phyloP scores from a whole-genome alignment of 768 basidiomycete genomes.

The Phylloporus sp. region DNA sequence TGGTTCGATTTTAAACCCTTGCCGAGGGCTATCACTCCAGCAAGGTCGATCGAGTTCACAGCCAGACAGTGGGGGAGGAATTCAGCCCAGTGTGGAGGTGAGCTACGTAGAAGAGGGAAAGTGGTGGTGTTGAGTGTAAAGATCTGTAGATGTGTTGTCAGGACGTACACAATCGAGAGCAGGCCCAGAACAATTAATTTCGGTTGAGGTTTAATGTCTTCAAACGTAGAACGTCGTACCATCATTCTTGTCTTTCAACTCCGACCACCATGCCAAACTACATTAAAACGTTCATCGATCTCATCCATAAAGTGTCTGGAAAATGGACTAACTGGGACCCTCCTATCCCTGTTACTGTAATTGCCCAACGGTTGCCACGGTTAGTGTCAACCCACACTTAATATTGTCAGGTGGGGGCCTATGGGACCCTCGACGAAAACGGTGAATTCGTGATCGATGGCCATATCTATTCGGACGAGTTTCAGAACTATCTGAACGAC shows the following conservation, averaged over 20 bases:
- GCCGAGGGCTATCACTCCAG: conserved; percentile 89
- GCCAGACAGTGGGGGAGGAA: conserved; percentile 96
- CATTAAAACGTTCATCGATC: conserved; percentile 28
- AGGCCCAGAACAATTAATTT: too few relatives aligned
- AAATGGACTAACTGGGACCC: conserved; percentile 34
- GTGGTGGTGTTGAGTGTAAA: conserved; percentile 90
- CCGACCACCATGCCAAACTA: conserved; percentile 1
- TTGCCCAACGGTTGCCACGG: neutral
- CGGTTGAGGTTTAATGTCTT: too few relatives aligned
- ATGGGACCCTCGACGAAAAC: conserved; percentile 21
- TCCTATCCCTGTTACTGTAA: conserved; percentile 25
- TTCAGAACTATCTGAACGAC: conserved; percentile 5
- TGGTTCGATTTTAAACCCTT: conserved; percentile 82
- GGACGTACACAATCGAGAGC: too few relatives aligned
- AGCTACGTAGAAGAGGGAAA: conserved; percentile 85
- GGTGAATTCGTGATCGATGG: conserved; percentile 11
- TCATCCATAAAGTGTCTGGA: conserved; percentile 22
- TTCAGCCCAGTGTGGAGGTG: conserved; percentile 84
- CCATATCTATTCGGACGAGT: conserved; percentile 24
- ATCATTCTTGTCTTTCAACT: neutral
- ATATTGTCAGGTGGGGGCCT: conserved; percentile 28
- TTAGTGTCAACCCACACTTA: neutral
- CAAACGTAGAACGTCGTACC: too few relatives aligned
- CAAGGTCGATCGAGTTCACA: conserved; percentile 75
- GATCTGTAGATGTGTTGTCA: too few relatives aligned